phyloP scores from a whole-genome alignment of 2,329 filamentous ascomycete species.

The Lecanicillium sp. region DNA sequence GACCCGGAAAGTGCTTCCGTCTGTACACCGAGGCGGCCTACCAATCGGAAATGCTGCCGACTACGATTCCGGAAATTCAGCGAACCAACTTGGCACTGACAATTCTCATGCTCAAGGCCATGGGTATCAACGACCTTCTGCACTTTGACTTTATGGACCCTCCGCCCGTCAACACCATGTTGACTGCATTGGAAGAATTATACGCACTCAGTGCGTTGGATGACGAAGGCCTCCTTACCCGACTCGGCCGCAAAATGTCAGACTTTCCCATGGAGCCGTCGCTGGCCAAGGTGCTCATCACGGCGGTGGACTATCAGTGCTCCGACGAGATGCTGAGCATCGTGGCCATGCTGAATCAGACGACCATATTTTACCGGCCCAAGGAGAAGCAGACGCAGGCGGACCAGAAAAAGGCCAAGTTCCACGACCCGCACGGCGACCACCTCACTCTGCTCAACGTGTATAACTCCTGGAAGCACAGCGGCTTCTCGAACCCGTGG shows the following conservation, averaged over 20 bases:
- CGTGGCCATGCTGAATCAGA: constrained; percentile 86
- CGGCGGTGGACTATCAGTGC: constrained; percentile 78
- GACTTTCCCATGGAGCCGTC: constrained; percentile 98
- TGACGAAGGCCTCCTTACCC: constrained; percentile 88
- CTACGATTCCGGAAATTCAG: constrained; percentile 93
- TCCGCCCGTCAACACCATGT: constrained; percentile 94
- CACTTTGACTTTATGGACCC: constrained; percentile 99
- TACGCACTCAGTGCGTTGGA: constrained; percentile 89
- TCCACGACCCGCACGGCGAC: constrained; percentile 91
- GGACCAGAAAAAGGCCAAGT: constrained; percentile 96
- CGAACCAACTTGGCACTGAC: constrained; percentile 87
- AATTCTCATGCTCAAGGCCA: constrained; percentile 96
- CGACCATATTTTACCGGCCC: constrained; percentile 86
- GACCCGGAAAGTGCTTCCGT: constrained; percentile 92
- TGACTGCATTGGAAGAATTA: constrained; percentile 89
- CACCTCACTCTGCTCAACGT: constrained; percentile 94
- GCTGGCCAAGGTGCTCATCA: constrained; percentile 84
- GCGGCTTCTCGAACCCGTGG: constrained; percentile 78
- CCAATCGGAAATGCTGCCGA: constrained; percentile 94
- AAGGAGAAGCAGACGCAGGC: constrained; percentile 96
- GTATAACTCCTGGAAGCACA: constrained; percentile 93
- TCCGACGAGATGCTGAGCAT: constrained; percentile 93
- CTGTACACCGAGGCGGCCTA: constrained; percentile 94
- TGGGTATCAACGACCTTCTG: constrained; percentile 96
- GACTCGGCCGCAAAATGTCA: constrained; percentile 92